phyloP scores from a whole-genome alignment of 257 asterid genomes.

The Solanum ossicruentum region DNA sequence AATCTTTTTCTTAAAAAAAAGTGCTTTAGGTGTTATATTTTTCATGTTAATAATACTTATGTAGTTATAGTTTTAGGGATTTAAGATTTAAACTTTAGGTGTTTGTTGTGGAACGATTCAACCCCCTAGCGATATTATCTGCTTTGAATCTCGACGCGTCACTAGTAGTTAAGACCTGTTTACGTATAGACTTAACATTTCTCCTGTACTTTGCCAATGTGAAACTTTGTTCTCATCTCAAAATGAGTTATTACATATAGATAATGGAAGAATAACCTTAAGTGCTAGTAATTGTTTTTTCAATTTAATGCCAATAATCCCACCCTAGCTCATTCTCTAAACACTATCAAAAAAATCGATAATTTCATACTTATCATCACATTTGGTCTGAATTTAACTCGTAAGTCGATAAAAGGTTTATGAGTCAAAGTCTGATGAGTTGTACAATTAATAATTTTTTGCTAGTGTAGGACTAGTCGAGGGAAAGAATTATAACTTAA shows the following conservation, averaged over 20 bases:
- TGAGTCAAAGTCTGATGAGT: neutral
- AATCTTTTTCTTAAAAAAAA: neutral
- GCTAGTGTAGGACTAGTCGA: neutral
- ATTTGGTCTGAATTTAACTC: neutral
- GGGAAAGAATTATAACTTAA: neutral
- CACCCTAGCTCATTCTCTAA: neutral
- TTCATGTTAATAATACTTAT: too few relatives aligned
- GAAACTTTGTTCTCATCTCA: too few relatives aligned
- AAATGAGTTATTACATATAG: too few relatives aligned
- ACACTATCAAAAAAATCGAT: neutral
- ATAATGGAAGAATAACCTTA: too few relatives aligned
- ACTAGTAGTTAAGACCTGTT: too few relatives aligned
- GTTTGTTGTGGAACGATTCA: too few relatives aligned
- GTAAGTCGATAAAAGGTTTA: neutral
- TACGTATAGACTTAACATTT: too few relatives aligned
- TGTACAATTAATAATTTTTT: neutral
- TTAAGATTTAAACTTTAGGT: neutral
- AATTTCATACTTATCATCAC: neutral
- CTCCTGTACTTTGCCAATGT: too few relatives aligned
- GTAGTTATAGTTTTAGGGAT: too few relatives aligned
- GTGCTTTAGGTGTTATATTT: neutral
- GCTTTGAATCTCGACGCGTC: rapidly evolving
- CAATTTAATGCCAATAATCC: too few relatives aligned
- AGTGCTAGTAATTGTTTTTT: too few relatives aligned
- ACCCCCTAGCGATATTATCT: too few relatives aligned